A percentile compares a stretch with the other conserved stretches of the same genome.
These are phyloP conservation scores for Diaporthe ilicicola DNA, from an alignment of 2,329 filamentous ascomycete species.

Conservation along the genomic window DNA sequence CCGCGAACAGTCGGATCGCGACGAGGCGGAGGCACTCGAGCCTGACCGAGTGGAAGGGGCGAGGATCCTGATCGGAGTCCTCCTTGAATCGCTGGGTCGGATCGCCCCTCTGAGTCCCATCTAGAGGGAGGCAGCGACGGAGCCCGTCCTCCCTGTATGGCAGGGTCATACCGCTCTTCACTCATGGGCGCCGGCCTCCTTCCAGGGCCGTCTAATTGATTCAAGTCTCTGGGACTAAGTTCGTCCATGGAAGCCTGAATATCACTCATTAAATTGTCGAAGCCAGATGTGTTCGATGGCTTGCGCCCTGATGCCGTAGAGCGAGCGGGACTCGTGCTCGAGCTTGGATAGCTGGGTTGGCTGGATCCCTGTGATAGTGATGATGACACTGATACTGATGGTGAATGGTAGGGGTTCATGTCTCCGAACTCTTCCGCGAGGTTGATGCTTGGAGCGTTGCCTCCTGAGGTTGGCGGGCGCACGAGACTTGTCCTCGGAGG, in stretches of 20 bases:
- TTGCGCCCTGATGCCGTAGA: conserved; percentile 49
- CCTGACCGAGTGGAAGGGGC: conserved; percentile 27
- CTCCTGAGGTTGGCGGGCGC: conserved; percentile 50
- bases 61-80: conserved; percentile 12
- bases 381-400: conserved; percentile 72
- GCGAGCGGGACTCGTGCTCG: conserved; percentile 63
- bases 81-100: conserved; percentile 43
- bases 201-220: conserved; percentile 27
- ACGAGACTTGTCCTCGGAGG: conserved; percentile 61
- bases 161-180: conserved; percentile 44
- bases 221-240: conserved; percentile 42
- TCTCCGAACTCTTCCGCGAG: conserved; percentile 67
- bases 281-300: conserved; percentile 53
- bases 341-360: conserved; percentile 66
- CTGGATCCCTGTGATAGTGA: conserved; percentile 59
- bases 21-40: conserved; percentile 41
- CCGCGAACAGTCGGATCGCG: conserved; percentile 45
- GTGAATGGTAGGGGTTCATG: conserved; percentile 70
- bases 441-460: conserved; percentile 57
- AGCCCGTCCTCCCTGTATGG: conserved; percentile 33
- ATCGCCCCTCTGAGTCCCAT: conserved; percentile 35
- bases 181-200: conserved; percentile 35
- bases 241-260: conserved; percentile 60
- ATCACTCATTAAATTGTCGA: conserved; percentile 65
- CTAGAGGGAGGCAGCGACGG: conserved; percentile 28